Conservation (phyloP, 306 rosid species). For the Malus sylvestris region DNA sequence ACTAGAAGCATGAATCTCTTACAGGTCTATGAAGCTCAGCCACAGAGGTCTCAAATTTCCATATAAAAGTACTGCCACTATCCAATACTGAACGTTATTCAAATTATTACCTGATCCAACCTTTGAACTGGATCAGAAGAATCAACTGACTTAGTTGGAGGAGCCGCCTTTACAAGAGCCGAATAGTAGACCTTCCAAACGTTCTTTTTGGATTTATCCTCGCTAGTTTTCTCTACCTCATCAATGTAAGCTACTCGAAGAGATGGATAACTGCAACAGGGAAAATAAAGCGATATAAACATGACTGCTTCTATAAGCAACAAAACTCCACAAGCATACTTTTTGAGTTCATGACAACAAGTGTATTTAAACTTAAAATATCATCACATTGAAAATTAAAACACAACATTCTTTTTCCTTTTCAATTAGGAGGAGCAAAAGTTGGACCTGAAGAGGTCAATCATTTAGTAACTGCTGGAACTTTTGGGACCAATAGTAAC, state of each 20-base stretch:
- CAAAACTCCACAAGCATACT: neutral
- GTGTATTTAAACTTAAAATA: neutral
- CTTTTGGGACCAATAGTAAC: neutral
- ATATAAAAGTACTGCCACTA: neutral
- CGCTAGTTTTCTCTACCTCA: constrained; percentile 75
- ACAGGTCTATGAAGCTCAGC: neutral
- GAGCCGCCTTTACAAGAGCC: constrained; percentile 78
- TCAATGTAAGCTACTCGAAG: constrained; percentile 94
- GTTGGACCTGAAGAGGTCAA: neutral
- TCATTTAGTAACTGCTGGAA: neutral
- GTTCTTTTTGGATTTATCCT: constrained; percentile 49
- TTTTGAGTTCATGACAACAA: neutral
- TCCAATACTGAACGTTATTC: neutral
- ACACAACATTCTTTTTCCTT: neutral
- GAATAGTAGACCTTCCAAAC: constrained; percentile 80
- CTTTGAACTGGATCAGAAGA: constrained; percentile 69
- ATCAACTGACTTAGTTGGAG: constrained; percentile 63
- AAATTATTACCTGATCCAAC: constrained; percentile 68
- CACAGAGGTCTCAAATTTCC: constrained; percentile 6
- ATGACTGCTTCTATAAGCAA: constrained; percentile 5
- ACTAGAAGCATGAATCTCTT: neutral
- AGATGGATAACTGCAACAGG: constrained; percentile 67
- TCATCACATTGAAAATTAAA: neutral
- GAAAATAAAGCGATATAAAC: constrained; percentile 14
- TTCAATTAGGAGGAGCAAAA: neutral